phyloP scores from a whole-genome alignment of 2,329 filamentous ascomycete species.

The Scortechinia acanthostroma region DNA sequence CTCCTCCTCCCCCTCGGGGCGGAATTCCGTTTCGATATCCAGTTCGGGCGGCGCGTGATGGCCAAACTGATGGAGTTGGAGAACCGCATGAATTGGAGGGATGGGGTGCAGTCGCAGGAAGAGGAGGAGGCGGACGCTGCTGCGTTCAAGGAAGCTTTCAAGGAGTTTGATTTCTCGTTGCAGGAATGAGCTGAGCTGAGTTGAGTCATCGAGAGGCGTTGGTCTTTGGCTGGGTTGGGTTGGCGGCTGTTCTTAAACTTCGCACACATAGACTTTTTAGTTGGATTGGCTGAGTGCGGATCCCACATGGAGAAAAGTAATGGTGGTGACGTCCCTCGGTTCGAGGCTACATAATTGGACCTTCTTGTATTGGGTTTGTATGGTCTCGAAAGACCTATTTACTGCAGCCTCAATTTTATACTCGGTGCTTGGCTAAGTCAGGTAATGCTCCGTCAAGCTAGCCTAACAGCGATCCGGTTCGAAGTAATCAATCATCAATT shows the following conservation, averaged over 20 bases:
- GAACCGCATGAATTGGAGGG: conserved; percentile 73
- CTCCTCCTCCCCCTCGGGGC: conserved; percentile 69
- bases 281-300: too few relatives aligned
- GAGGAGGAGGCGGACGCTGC: conserved; percentile 76
- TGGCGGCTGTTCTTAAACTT: too few relatives aligned
- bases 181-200: conserved; percentile 6
- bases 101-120: conserved; percentile 68
- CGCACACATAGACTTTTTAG: background rate
- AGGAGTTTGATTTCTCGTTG: conserved; percentile 74
- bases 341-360: too few relatives aligned
- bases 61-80: conserved; percentile 82
- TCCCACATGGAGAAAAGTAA: too few relatives aligned
- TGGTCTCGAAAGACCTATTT: too few relatives aligned
- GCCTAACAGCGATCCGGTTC: too few relatives aligned
- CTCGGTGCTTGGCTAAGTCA: too few relatives aligned
- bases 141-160: conserved; percentile 75
- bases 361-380: too few relatives aligned
- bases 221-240: background rate
- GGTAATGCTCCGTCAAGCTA: too few relatives aligned
- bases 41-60: conserved; percentile 81
- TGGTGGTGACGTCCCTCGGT: too few relatives aligned
- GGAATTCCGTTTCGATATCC: conserved; percentile 75
- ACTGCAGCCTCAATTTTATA: too few relatives aligned
- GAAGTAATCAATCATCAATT: too few relatives aligned
- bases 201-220: background rate